These are phyloP conservation scores for Solanum dulcamara DNA, from an alignment of 257 asterid species.

Conservation along the genomic window DNA sequence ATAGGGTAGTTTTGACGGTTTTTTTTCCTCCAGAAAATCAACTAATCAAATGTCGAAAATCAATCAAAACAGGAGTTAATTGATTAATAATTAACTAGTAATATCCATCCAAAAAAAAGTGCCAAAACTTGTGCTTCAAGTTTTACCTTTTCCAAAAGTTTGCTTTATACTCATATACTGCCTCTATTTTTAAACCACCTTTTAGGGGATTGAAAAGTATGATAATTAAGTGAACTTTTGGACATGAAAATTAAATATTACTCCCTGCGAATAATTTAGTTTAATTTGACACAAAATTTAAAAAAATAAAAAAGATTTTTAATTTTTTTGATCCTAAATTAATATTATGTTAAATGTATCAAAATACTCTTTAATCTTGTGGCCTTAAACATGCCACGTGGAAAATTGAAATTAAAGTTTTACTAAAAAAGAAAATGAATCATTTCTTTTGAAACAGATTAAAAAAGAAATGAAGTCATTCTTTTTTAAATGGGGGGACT, in stretches of 20 bases:
- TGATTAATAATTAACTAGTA: neutral
- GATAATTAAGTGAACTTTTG: neutral
- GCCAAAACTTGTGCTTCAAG: neutral
- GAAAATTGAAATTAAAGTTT: no score
- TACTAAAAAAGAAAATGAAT: no score
- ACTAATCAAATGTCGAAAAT: neutral
- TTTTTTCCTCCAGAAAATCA: neutral
- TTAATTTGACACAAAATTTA: no score
- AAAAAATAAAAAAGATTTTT: no score
- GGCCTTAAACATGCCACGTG: no score
- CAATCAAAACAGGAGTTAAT: neutral
- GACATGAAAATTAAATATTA: neutral
- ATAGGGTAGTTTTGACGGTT: neutral
- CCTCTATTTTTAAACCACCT: neutral
- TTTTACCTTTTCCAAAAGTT: neutral
- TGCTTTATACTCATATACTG: neutral
- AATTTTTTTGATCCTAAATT: no score
- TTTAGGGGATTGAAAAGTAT: neutral
- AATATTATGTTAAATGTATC: no score
- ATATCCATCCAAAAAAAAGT: neutral
- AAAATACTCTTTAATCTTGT: no score
- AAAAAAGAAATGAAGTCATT: no score
- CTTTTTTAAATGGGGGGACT: no score
- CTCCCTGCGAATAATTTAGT: no score
- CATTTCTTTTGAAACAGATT: no score